phyloP scores from a whole-genome alignment of 495 filamentous ascomycete species.

The Monascus purpureus region DNA sequence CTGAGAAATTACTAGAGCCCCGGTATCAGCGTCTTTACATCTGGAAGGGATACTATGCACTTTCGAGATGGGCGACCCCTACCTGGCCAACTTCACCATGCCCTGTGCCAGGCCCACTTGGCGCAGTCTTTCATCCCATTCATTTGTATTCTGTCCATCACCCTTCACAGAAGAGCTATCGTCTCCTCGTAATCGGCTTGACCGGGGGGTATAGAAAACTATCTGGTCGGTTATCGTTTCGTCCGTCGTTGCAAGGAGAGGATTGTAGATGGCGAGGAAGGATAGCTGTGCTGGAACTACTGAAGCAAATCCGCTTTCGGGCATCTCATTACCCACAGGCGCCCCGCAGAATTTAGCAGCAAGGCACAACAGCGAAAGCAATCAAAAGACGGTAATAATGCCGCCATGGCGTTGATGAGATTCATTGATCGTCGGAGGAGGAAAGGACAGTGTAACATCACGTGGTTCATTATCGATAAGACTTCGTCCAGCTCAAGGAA shows the following conservation, averaged over 20 bases:
- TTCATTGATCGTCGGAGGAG: too few relatives aligned
- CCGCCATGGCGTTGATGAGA: too few relatives aligned
- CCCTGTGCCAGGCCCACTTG: slow-evolving; percentile 97
- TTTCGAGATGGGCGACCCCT: too few relatives aligned
- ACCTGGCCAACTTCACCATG: slow-evolving; percentile 86
- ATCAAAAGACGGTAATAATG: too few relatives aligned
- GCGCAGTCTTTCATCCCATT: slow-evolving; percentile 68
- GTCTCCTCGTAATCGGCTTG: slow-evolving; percentile 15
- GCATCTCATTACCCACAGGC: slow-evolving; percentile 21
- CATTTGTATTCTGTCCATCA: slow-evolving; percentile 42
- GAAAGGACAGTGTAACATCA: slow-evolving; percentile 35
- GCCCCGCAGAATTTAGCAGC: neutral
- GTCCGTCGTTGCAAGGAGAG: slow-evolving; percentile 72
- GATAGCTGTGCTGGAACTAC: slow-evolving; percentile 70
- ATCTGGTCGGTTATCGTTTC: slow-evolving; percentile 83
- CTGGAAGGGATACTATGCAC: neutral
- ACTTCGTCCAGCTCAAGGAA: too few relatives aligned
- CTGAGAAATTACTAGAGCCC: slow-evolving; percentile 54
- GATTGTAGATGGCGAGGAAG: slow-evolving; percentile 90
- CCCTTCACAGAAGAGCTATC: slow-evolving; percentile 26
- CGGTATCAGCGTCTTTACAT: neutral
- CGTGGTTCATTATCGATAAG: slow-evolving; percentile 23
- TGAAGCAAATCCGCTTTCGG: slow-evolving; percentile 21
- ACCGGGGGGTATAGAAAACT: slow-evolving; percentile 64
- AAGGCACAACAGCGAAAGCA: slow-evolving; percentile 1